Base-by-base conservation (phyloP, 2,329 filamentous ascomycete species). In the Reticulascus tulasneorum region DNA sequence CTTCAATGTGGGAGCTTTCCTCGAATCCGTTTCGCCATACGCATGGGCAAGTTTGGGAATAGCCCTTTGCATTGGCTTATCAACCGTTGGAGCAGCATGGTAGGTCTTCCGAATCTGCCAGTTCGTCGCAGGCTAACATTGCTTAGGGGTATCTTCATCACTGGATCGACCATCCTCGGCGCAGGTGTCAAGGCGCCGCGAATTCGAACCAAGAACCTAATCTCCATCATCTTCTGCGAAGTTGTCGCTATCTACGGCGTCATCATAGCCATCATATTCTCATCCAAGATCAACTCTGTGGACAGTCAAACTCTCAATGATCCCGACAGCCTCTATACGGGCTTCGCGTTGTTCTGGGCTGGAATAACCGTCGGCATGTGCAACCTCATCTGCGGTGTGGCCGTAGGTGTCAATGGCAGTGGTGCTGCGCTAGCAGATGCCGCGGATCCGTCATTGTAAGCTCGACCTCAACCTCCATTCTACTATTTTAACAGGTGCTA, bases 141-240 rank as follows among this genome's bases (percentile, higher is more conserved):
- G 25, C 24, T 9, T 56, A 97, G 93, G 93, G 93, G 94, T 55
- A 98, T 98, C 63, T 93, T 98, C 69, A 93, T 97, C 52, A 98
- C 93, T 22, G 94, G 94, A 53, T 94, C 90, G 40, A 95, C 93
- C 40, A 98, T 98, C 61, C 78, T 98, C 49, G 94, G 94, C 56
- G 93, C 87, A 53, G 93, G 93, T 71, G 93, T 98, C 58, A 91
- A 86, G 65, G 91, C 93, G 29, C 94, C 94, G 23, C 85, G 93
- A 54, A 98, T 98, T 67, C 87, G 93, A 62, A 98, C 93, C 47
- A 98, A 98, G 82, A 98, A 98, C 74, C 68, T 98, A 58, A 97
- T 98, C 62, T 97, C 91, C 55, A 98, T 98, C 66, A 97, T 98
- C 69, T 98, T 98, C 71, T 98, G 93, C 73, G 93, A 98, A 70